A percentile compares a stretch with the other conserved stretches of the same genome.
Evolutionary conservation across 2,329 filamentous ascomycete genomes (phyloP).

Genomic region (Aspergillus tanneri): DNA sequence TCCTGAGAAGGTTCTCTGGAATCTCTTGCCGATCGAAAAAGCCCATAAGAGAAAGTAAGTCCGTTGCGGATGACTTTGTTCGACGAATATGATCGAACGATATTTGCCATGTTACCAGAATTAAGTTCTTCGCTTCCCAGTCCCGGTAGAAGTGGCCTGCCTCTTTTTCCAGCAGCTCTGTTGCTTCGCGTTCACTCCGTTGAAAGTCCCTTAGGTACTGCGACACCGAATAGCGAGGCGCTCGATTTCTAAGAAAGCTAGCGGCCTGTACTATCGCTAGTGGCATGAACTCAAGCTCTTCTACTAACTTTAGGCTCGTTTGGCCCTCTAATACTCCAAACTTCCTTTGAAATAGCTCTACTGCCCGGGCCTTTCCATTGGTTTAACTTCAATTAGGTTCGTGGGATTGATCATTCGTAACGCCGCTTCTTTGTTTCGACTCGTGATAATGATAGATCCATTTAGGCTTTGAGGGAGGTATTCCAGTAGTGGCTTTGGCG

Average conservation of each 20-base stretch:
- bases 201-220: constrained; percentile 30
- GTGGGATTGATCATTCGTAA: constrained; percentile 10
- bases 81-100: constrained; percentile 33
- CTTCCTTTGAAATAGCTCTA: constrained; percentile 32
- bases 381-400: constrained; percentile 19
- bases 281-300: constrained; percentile 29
- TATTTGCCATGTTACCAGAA: constrained; percentile 34
- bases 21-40: constrained; percentile 32
- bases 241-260: constrained; percentile 27
- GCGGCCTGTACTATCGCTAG: constrained; percentile 8
- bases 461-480: constrained; percentile 20
- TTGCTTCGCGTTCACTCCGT: constrained; percentile 30
- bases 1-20: constrained; percentile 19
- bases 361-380: constrained; percentile 27
- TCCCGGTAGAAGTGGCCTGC: constrained; percentile 22
- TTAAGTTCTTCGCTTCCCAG: constrained; percentile 23
- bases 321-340: not conserved
- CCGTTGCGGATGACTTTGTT: constrained; percentile 22
- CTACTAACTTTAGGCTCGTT: not conserved
- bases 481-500: constrained; percentile 6
- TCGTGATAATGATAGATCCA: constrained; percentile 20
- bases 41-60: constrained; percentile 30
- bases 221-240: constrained; percentile 8
- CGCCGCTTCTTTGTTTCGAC: constrained; percentile 12
- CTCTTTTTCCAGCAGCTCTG: constrained; percentile 31